Evolutionary conservation across 1,284 basidiomycete species (phyloP).

Genomic region (Apiotrichum montevideense): DNA sequence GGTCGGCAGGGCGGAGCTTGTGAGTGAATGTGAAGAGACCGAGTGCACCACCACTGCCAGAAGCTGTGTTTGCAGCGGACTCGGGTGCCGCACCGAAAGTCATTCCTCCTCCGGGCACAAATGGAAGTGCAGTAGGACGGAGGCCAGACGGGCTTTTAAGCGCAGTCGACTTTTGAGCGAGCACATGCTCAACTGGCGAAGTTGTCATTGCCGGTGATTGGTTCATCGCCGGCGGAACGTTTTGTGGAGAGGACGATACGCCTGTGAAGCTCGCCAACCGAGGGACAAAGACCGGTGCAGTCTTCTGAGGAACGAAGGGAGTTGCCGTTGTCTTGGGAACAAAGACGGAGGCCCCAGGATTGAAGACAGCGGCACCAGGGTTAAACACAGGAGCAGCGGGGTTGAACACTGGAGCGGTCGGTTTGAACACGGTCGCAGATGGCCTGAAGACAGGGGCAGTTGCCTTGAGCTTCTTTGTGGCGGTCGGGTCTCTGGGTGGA

Average conservation of each 20-base stretch:
- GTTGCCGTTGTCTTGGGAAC: too few species aligned
- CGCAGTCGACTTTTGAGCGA: background rate
- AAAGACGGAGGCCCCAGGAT: background rate
- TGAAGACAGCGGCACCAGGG: background rate
- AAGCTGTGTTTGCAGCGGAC: background rate
- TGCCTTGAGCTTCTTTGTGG: conserved; percentile 1
- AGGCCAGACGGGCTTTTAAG: background rate
- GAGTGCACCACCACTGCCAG: conserved; percentile 1
- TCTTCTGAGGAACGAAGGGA: too few species aligned
- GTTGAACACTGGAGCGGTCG: background rate
- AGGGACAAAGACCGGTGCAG: too few species aligned
- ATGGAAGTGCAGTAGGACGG: conserved; percentile 1
- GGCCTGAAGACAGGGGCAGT: conserved; percentile 1
- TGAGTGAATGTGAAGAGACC: conserved; percentile 16
- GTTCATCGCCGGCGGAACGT: too few species aligned
- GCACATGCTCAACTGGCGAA: background rate
- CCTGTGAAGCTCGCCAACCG: too few species aligned
- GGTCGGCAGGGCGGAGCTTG: conserved; percentile 8
- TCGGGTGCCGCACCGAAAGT: background rate
- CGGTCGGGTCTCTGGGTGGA: background rate
- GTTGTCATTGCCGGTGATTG: too few species aligned
- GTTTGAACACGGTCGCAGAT: background rate
- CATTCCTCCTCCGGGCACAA: background rate
- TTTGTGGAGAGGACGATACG: too few species aligned
- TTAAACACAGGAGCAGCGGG: background rate